Evolutionary conservation across 2,329 filamentous ascomycete species (phyloP).

Genomic region (Colletotrichum liriopes): DNA sequence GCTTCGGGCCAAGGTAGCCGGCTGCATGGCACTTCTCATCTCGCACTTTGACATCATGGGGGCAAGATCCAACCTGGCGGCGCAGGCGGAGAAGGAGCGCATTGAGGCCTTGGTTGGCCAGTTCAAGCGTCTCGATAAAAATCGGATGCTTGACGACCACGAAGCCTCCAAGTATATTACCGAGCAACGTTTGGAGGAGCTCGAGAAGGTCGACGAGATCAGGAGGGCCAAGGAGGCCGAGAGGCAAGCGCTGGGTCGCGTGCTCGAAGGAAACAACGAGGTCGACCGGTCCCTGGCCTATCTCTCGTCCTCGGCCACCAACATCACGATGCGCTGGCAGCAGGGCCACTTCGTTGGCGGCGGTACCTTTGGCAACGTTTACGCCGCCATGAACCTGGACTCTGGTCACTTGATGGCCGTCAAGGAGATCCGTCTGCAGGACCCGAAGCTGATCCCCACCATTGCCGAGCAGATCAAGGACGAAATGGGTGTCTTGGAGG

Average conservation of each 20-base stretch:
- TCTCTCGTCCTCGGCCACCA: slow-evolving; percentile 93
- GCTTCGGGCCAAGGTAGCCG: slow-evolving; percentile 89
- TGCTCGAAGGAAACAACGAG: slow-evolving; percentile 95
- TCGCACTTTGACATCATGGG: slow-evolving; percentile 99
- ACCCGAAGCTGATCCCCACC: slow-evolving; percentile 94
- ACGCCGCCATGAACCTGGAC: slow-evolving; percentile 97
- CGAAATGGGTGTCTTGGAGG: slow-evolving; percentile 96
- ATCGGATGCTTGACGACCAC: slow-evolving; percentile 82
- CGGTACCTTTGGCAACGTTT: slow-evolving; percentile 97
- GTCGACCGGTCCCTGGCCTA: slow-evolving; percentile 95
- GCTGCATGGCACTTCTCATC: slow-evolving; percentile 97
- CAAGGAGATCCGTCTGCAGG: slow-evolving; percentile 97
- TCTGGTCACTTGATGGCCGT: slow-evolving; percentile 98
- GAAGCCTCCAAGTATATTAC: slow-evolving; percentile 84
- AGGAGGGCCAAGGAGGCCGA: slow-evolving; percentile 87
- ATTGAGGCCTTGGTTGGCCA: slow-evolving; percentile 86
- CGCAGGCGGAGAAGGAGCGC: slow-evolving; percentile 92
- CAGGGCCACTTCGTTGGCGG: slow-evolving; percentile 98
- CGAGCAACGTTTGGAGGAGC: slow-evolving; percentile 80
- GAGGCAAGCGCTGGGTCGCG: slow-evolving; percentile 88
- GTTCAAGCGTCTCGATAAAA: slow-evolving; percentile 84
- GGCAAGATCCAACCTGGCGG: slow-evolving; percentile 91
- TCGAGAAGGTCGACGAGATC: slow-evolving; percentile 83
- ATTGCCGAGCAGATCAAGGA: slow-evolving; percentile 95
- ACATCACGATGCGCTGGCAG: slow-evolving; percentile 97